Base-by-base conservation (phyloP, 2,329 filamentous ascomycete species). In the Diaporthe sp. region DNA sequence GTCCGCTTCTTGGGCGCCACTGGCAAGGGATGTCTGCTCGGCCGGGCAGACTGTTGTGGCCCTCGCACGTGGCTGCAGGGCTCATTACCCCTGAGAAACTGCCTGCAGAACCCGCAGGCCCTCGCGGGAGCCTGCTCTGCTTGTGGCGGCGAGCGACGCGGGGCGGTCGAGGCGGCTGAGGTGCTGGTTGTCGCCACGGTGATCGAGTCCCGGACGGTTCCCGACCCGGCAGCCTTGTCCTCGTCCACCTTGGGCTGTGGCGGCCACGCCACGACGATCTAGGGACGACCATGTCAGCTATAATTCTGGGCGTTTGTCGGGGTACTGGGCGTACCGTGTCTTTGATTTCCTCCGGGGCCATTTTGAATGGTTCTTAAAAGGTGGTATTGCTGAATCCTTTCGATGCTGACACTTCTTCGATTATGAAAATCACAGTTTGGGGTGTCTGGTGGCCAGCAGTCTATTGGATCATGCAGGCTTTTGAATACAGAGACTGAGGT, bases 101-200 rank as follows among this genome's bases (percentile, higher is more conserved):
- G 37, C 34, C 57, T 51, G 70, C 70, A 72, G 34, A 72, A 72
- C 19, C 70, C 70, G 15, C 70, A 72, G 7, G 17, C 1, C 22
- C 17, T 62, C 12, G 2, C 3, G 19, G 28, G 7, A 31, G 39
- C 28, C 42, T 9, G 9, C 28, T 67, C 22, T 12, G 19, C 2
- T 17, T 31, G 13, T 10, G 2, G 42, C 42, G 3, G 28, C 28
- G 53, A 22, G 8, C 53, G 53, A 19, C 39, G 8, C 9, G 28
- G 10, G 2, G 37, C 7, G 22, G 68, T 31, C 5, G 53, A 58
- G 2, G 37, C 17, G 22, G 68, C 22, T 10, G 53, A 58, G 25
- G 17, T 42, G 53, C 39, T 6, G 39, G 37, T 31, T 31, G 25
- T 15, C 28, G 57, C 44, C 69, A 15, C 9, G 4, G 9, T 25